Conservation (phyloP, 129 eudicot genomes). For the Flaveria ramosissima region DNA sequence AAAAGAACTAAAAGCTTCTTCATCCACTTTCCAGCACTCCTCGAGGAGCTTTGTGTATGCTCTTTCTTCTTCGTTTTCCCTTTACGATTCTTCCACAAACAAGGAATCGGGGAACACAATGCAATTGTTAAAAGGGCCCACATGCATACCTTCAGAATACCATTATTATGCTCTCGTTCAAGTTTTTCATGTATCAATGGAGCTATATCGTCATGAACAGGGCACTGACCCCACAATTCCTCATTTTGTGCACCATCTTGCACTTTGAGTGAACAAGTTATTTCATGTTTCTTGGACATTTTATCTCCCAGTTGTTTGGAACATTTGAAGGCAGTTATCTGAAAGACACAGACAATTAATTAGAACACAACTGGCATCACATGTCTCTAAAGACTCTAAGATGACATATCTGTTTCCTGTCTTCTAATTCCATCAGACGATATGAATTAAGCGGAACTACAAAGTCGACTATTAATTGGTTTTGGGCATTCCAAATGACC, state of each 20-base stretch:
- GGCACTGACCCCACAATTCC: constrained; percentile 48
- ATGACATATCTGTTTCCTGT: constrained; percentile 19
- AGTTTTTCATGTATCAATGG: constrained; percentile 24
- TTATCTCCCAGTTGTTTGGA: constrained; percentile 37
- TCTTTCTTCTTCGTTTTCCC: constrained; percentile 45
- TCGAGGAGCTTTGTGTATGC: constrained; percentile 45
- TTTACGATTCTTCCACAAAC: constrained; percentile 40
- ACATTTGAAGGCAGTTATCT: constrained; percentile 51
- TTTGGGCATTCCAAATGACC: neutral
- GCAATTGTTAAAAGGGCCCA: constrained; percentile 49
- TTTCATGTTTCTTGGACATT: constrained; percentile 26
- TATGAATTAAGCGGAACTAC: neutral
- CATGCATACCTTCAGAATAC: constrained; percentile 41
- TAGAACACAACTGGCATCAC: constrained; percentile 17
- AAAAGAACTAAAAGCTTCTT: constrained; percentile 49
- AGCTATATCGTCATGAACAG: constrained; percentile 30
- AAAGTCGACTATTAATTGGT: neutral
- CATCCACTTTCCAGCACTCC: constrained; percentile 66
- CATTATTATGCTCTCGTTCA: constrained; percentile 37
- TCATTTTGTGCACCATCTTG: constrained; percentile 22
- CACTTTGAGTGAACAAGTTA: constrained; percentile 41
- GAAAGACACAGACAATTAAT: constrained; percentile 15
- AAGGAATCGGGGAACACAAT: constrained; percentile 42
- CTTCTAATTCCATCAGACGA: constrained; percentile 16
- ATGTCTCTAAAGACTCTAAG: constrained; percentile 25